Percentiles rank a stretch among this genome's conserved stretches.
These are phyloP conservation scores for Candida manassasensis DNA, from an alignment of 805 yeast genomes.

Conservation along the genomic window DNA sequence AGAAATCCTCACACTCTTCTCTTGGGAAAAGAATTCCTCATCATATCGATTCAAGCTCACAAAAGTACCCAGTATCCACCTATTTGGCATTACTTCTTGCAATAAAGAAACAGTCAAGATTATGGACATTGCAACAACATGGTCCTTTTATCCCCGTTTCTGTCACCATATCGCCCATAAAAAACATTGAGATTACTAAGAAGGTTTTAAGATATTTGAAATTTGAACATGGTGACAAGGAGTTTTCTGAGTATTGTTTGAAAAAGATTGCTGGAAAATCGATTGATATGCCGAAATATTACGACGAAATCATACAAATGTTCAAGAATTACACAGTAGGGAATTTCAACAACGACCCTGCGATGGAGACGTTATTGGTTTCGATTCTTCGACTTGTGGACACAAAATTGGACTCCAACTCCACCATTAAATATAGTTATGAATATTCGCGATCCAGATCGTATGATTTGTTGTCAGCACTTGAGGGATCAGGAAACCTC, in stretches of 20 bases:
- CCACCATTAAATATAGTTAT: conserved; percentile 12
- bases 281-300: conserved; percentile 13
- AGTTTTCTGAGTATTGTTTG: conserved; percentile 19
- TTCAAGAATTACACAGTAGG: conserved; percentile 55
- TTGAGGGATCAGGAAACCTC: conserved; percentile 26
- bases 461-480: conserved; percentile 38
- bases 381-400: conserved; percentile 28
- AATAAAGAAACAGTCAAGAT: conserved; percentile 43
- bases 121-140: conserved; percentile 37
- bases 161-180: conserved; percentile 29
- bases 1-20: conserved; percentile 1
- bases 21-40: conserved; percentile 11
- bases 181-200: conserved; percentile 10
- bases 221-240: conserved; percentile 12
- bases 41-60: conserved; percentile 8
- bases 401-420: conserved; percentile 1
- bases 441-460: conserved; percentile 53
- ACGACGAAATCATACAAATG: conserved; percentile 38
- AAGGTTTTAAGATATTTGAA: conserved; percentile 18
- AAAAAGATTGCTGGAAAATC: conserved; percentile 7
- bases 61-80: conserved; percentile 16
- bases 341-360: conserved; percentile 42
- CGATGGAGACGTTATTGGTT: conserved; percentile 44
- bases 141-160: conserved; percentile 28
- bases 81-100: conserved; percentile 44